Conservation (phyloP, 352 stramenopile genomes). For the Aphanomyces astaci region DNA sequence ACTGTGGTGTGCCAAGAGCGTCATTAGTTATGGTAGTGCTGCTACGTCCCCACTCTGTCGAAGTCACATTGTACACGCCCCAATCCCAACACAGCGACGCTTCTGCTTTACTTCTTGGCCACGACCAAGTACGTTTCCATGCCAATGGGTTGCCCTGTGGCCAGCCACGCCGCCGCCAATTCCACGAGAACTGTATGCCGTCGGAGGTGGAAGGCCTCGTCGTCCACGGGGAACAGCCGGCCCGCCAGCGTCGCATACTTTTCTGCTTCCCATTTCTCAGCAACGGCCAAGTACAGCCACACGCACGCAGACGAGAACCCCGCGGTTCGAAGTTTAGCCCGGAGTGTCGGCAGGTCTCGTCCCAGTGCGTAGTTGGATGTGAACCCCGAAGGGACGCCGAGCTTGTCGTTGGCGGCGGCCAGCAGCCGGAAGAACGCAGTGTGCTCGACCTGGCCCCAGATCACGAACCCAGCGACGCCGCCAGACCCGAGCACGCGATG, state of each 20-base stretch:
- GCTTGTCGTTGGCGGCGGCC: slow-evolving; percentile 14
- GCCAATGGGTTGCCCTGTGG: slow-evolving; percentile 38
- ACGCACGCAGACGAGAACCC: slow-evolving; percentile 36
- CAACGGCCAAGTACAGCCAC: slow-evolving; percentile 43
- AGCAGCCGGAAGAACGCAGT: slow-evolving; percentile 32
- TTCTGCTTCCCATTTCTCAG: slow-evolving; percentile 41
- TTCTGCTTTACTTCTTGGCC: slow-evolving; percentile 34
- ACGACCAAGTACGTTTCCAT: slow-evolving; percentile 51
- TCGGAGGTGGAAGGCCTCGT: slow-evolving; percentile 29
- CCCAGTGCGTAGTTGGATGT: slow-evolving; percentile 37
- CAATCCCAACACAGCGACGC: too few relatives aligned
- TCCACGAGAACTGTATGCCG: slow-evolving; percentile 32
- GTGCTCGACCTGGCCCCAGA: slow-evolving; percentile 42
- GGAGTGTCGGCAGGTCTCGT: slow-evolving; percentile 36
- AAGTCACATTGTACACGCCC: too few relatives aligned
- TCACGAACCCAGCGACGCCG: slow-evolving; percentile 45
- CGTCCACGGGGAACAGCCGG: slow-evolving; percentile 27
- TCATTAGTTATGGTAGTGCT: too few relatives aligned
- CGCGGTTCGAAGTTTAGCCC: slow-evolving; percentile 27
- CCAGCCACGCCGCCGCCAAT: slow-evolving; percentile 42
- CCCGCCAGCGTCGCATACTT: slow-evolving; percentile 38
- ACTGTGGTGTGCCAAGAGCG: too few relatives aligned
- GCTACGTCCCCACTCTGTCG: too few relatives aligned
- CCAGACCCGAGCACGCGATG: slow-evolving; percentile 33
- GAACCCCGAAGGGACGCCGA: slow-evolving; percentile 29